These are phyloP conservation scores for Shiraia bambusicola DNA, from an alignment of 2,329 filamentous ascomycete species.

Conservation along the genomic window DNA sequence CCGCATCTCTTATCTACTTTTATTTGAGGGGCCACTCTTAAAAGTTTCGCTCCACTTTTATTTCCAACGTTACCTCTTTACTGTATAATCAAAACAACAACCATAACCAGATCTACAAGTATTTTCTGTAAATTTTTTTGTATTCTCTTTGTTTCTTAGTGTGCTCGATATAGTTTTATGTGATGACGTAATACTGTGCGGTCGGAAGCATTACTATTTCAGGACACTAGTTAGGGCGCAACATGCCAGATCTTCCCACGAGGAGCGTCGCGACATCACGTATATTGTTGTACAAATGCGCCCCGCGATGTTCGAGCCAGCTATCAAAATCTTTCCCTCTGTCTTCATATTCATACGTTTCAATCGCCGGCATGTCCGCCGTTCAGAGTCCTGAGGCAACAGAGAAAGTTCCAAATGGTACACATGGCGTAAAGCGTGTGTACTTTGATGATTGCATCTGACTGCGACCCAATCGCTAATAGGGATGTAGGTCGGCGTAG, in stretches of 20 bases:
- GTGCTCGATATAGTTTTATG: too few species aligned
- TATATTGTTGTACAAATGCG: neutral
- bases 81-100: too few species aligned
- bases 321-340: neutral
- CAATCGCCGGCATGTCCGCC: slow-evolving; percentile 27
- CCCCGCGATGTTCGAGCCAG: slow-evolving; percentile 5
- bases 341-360: neutral
- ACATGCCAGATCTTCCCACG: neutral
- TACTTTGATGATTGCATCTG: slow-evolving; percentile 5
- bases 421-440: slow-evolving; percentile 33
- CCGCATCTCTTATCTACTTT: too few species aligned
- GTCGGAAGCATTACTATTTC: slow-evolving; percentile 3
- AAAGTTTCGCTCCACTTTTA: too few species aligned
- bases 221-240: slow-evolving; percentile 1
- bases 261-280: slow-evolving; percentile 1
- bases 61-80: too few species aligned
- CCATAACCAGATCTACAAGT: too few species aligned
- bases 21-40: too few species aligned
- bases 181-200: neutral
- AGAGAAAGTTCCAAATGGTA: slow-evolving; percentile 10
- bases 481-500: slow-evolving; percentile 28
- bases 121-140: too few species aligned
- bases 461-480: slow-evolving; percentile 11
- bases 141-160: too few species aligned
- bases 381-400: slow-evolving; percentile 25